A percentile compares a stretch with the other conserved stretches of the same genome.
Evolutionary conservation across 306 rosid species (phyloP).

Genomic region (Lotus japonicus): DNA sequence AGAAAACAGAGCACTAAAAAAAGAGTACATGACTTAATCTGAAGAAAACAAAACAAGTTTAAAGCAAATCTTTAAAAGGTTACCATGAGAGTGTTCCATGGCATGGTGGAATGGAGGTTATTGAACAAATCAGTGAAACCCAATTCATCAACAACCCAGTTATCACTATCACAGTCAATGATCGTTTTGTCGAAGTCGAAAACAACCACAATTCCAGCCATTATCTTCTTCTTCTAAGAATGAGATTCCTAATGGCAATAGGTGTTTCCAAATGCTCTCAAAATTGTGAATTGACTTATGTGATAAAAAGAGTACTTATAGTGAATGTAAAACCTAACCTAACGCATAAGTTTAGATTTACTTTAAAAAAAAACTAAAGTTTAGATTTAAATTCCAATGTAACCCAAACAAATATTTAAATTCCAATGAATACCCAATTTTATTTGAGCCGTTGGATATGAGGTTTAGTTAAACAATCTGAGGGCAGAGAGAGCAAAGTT

Average conservation of each 20-base stretch:
- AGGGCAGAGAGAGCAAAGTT: too few relatives aligned
- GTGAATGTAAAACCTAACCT: too few relatives aligned
- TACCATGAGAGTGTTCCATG: constrained; percentile 78
- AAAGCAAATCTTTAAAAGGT: not conserved
- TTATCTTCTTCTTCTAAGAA: not conserved
- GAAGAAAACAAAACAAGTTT: not conserved
- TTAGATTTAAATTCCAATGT: too few relatives aligned
- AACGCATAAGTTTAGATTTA: too few relatives aligned
- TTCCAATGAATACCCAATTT: too few relatives aligned
- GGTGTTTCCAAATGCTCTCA: constrained; percentile 1
- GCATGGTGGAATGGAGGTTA: constrained; percentile 56
- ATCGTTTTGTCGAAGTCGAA: constrained; percentile 82
- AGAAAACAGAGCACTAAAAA: not conserved
- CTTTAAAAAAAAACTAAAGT: too few relatives aligned
- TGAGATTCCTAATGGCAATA: not conserved
- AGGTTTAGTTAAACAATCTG: too few relatives aligned
- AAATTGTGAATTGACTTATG: not conserved
- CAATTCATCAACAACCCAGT: constrained; percentile 66
- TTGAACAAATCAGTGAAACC: constrained; percentile 58
- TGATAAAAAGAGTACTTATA: constrained; percentile 31
- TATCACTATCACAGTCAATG: constrained; percentile 68
- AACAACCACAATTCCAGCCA: constrained; percentile 50
- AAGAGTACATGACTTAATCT: not conserved
- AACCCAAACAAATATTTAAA: too few relatives aligned
- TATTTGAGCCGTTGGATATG: too few relatives aligned